Conservation (phyloP, 1,284 basidiomycete species). For the Marasmius tenuissimus region DNA sequence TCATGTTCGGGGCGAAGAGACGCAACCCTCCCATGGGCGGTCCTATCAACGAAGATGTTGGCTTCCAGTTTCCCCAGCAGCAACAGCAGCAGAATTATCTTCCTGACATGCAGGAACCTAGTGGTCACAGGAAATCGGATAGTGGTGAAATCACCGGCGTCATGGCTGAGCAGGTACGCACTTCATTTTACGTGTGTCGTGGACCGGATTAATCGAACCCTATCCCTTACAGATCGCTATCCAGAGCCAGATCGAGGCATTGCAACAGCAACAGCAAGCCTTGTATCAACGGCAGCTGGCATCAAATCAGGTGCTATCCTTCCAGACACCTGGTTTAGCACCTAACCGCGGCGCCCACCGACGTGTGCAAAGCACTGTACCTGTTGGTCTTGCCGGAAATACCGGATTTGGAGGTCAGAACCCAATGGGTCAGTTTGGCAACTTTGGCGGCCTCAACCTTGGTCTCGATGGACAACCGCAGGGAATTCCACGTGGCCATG, state of each 20-base stretch:
- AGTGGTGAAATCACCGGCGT: slow-evolving; percentile 80
- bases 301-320: slow-evolving; percentile 70
- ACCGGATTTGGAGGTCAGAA: slow-evolving; percentile 50
- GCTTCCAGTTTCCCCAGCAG: slow-evolving; percentile 84
- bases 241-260: slow-evolving; percentile 87
- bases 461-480: slow-evolving; percentile 65
- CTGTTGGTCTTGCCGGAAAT: slow-evolving; percentile 43
- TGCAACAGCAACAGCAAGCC: slow-evolving; percentile 88
- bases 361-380: slow-evolving; percentile 86
- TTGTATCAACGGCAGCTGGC: slow-evolving; percentile 86
- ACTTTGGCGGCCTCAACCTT: slow-evolving; percentile 53
- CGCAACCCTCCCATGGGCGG: slow-evolving; percentile 63
- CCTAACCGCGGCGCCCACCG: slow-evolving; percentile 73
- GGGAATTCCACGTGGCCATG: slow-evolving; percentile 80
- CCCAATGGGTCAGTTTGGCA: slow-evolving; percentile 70
- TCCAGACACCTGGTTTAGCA: slow-evolving; percentile 68
- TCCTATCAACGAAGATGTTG: slow-evolving; percentile 76
- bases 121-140: slow-evolving; percentile 55
- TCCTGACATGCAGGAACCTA: slow-evolving; percentile 40
- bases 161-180: slow-evolving; percentile 84
- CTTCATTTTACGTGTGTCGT: neutral
- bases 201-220: neutral
- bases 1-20: slow-evolving; percentile 83
- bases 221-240: slow-evolving; percentile 68
- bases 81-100: slow-evolving; percentile 48